Evolutionary conservation across 2,329 filamentous ascomycete species (phyloP).

Genomic region (Aureobasidium zeae): DNA sequence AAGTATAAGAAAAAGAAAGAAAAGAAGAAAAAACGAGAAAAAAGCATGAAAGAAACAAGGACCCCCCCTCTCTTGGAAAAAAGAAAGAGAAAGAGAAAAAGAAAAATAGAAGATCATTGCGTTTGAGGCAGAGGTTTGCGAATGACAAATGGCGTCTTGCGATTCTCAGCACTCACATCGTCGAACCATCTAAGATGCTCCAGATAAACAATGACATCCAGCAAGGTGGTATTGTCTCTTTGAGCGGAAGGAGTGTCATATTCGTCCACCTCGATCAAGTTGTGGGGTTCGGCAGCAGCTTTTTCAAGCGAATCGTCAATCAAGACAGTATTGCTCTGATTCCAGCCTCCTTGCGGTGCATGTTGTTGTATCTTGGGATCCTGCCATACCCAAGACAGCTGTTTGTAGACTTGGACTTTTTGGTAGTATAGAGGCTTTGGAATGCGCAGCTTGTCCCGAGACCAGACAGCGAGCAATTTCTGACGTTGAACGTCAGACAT

Average conservation of each 20-base stretch:
- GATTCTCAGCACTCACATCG: constrained; percentile 5
- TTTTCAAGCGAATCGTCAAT: constrained; percentile 81
- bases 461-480: constrained; percentile 63
- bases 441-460: constrained; percentile 65
- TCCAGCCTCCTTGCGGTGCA: constrained; percentile 47
- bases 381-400: constrained; percentile 64
- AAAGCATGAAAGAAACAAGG: too few relatives aligned
- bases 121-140: too few relatives aligned
- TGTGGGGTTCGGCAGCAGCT: constrained; percentile 71
- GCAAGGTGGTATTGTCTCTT: not conserved
- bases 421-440: constrained; percentile 52
- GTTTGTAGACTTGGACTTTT: constrained; percentile 85
- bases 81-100: too few relatives aligned
- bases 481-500: constrained; percentile 47
- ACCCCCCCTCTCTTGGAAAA: too few relatives aligned
- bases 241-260: constrained; percentile 38
- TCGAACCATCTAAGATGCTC: constrained; percentile 6
- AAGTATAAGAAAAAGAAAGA: too few relatives aligned
- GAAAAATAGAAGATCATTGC: too few relatives aligned
- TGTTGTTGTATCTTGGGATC: constrained; percentile 32
- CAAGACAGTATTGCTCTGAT: constrained; percentile 78
- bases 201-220: constrained; percentile 7
- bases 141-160: not conserved
- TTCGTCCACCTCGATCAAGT: constrained; percentile 71
- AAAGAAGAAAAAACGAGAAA: too few relatives aligned